Evolutionary conservation across 2,329 filamentous ascomycete species (phyloP), one percentile per base, ranked within the genome.

Genomic region (Neocatenulostroma microsporum): DNA sequence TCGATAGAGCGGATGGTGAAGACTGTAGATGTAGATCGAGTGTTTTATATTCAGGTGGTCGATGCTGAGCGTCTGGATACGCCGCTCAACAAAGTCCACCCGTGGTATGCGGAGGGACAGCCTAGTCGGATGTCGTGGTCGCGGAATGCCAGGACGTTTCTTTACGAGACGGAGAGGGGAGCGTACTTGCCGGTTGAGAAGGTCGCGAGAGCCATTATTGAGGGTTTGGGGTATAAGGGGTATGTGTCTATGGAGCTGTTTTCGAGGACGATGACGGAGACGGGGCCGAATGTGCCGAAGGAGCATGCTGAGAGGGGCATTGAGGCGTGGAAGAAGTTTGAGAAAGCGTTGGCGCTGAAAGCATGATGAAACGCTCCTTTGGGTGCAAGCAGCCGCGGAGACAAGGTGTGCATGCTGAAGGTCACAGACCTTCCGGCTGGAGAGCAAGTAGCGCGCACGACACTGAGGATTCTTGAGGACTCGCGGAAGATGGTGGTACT

Each of bases 41-140:
- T 89, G 0, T 84, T 86, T 50, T 84, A 83, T 50, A 67, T 89
- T 1, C 84, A 89, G 54, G 70, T 88, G 6, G 82, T 83, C 4
- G 83, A 89, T 51, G 84, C 76, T 1, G 80, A 85, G 55, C 66
- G 71, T 3, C 66, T 87, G 3, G 50, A 58, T 0, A 50, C 62
- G 9, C 82, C 82, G 0, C 58, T 88, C 7, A 49, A 69, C 2
- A 54, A 67, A 14, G 69, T 66, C 1, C 79, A 84, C 53, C 55
- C 64, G 5, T 81, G 74, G 50, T 72, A 80, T 60, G 63, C 73
- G 7, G 56, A 68, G 0, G 68, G 66, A 4, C 79, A 82, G 57
- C 72, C 70, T 12, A 54, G 73, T 2, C 63, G 79, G 3, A 88
- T 89, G 84, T 84, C 73, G 51, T 89, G 84, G 84, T 84, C 75